Conservation (phyloP, 768 basidiomycete species). For the Phallus indusiatus region DNA sequence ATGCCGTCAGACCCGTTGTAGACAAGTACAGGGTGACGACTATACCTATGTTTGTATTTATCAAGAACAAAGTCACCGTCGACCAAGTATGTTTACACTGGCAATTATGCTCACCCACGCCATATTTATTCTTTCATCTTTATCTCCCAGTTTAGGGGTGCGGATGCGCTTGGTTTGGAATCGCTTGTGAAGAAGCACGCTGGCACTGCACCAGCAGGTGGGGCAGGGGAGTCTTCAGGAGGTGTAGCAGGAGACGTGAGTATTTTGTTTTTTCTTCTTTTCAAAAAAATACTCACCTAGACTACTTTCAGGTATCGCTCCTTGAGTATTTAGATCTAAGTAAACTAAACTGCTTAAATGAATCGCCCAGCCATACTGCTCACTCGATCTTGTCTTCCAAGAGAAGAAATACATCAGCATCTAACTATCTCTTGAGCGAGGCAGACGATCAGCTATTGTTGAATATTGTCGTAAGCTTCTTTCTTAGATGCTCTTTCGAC, state of each 20-base stretch:
- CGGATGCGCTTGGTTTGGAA: background rate
- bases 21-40: constrained; percentile 6
- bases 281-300: background rate
- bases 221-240: background rate
- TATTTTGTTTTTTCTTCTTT: background rate
- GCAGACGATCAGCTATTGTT: constrained; percentile 65
- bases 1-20: constrained; percentile 12
- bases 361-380: constrained; percentile 40
- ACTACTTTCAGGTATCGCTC: constrained; percentile 34
- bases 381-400: constrained; percentile 39
- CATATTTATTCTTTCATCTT: background rate
- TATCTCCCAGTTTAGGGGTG: background rate
- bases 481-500: background rate
- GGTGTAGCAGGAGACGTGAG: background rate
- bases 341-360: constrained; percentile 66
- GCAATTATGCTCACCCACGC: background rate
- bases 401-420: constrained; percentile 33
- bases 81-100: constrained; percentile 12
- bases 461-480: constrained; percentile 47
- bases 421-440: constrained; percentile 51
- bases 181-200: constrained; percentile 1
- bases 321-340: constrained; percentile 48
- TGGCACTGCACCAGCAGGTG: background rate
- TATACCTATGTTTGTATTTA: constrained; percentile 18
- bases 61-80: constrained; percentile 17